Evolutionary conservation across 2,329 filamentous ascomycete genomes (phyloP), one percentile per base, ranked within the genome.

Genomic region (Hawksworthiomyces lignivorus): DNA sequence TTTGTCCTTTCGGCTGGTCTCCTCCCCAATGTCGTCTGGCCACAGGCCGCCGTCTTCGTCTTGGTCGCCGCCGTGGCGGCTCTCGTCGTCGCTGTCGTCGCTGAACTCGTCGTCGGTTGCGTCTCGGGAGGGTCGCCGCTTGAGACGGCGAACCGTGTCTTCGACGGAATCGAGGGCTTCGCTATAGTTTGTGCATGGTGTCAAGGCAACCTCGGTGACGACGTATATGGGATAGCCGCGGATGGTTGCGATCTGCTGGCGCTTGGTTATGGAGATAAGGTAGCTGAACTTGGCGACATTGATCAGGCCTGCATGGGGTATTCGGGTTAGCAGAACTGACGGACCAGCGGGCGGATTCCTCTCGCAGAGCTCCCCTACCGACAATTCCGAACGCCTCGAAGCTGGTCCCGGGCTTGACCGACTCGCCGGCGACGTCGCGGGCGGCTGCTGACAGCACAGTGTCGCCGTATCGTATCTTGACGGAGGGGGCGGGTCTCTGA

Each of bases 201-300:
- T 94, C n/a, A 97, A 68, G 7, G 87, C 83, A 24, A 97, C 85
- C 52, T 94, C 87, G 32, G 84, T 92, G 46, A 96, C 78, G 29
- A 87, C 81, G 61, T 94, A 98, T 42, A 97, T 70, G 0, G 89
- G 82, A 42, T 77, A 81, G 6, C 87, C 87, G 50, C 82, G 80
- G 37, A 97, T 80, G 50, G 89, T 82, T 4, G 92, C 92, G 37
- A 97, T 88, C 60, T 94, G 86, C 55, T 94, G 77, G 35, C 90
- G 84, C 44, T 80, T 77, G 18, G 83, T 88, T 54, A 98, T 94
- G 10, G 87, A 83, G 44, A 98, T 76, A 7, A 98, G 75, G 62
- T 90, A 97, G 49, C 80, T 85, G 21, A 82, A 75, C 28, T 80
- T 84, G 18, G 88, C 85, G 46, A 97, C 77, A 27, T 81, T 87